These are phyloP conservation scores for Bryoglossum gracile DNA, from an alignment of 495 filamentous ascomycete genomes.

Conservation along the genomic window DNA sequence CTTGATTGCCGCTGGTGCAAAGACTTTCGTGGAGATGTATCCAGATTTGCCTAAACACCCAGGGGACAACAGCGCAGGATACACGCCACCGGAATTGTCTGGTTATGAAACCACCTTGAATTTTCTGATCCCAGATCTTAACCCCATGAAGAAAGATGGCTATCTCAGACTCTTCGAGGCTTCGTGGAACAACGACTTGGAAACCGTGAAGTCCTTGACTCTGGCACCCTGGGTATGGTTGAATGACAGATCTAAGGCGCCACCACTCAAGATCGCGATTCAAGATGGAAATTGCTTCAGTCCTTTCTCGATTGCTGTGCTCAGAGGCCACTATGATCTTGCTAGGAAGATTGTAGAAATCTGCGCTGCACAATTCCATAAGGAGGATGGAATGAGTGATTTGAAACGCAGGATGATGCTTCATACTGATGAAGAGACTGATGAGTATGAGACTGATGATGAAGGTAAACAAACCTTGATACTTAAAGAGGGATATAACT, in stretches of 20 bases:
- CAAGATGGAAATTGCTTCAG: slow-evolving; percentile 37
- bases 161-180: slow-evolving; percentile 61
- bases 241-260: slow-evolving; percentile 38
- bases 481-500: background rate
- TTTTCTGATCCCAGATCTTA: slow-evolving; percentile 46
- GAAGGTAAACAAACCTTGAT: background rate
- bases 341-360: slow-evolving; percentile 62
- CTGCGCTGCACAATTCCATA: slow-evolving; percentile 54
- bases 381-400: slow-evolving; percentile 30
- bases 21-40: slow-evolving; percentile 55
- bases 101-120: slow-evolving; percentile 40
- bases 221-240: slow-evolving; percentile 33
- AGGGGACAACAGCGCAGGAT: background rate
- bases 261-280: slow-evolving; percentile 55
- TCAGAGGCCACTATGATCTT: slow-evolving; percentile 51
- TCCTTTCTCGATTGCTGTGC: slow-evolving; percentile 58
- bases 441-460: slow-evolving; percentile 52
- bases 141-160: slow-evolving; percentile 39
- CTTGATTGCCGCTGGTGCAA: slow-evolving; percentile 50
- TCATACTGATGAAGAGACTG: slow-evolving; percentile 14
- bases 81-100: slow-evolving; percentile 12
- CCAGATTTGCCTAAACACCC: slow-evolving; percentile 37
- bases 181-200: slow-evolving; percentile 57
- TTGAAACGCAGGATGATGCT: slow-evolving; percentile 43
- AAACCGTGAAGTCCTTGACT: slow-evolving; percentile 45